Base-by-base conservation (phyloP, 768 basidiomycete species). In the Porphyrellus cyaneotinctus region DNA sequence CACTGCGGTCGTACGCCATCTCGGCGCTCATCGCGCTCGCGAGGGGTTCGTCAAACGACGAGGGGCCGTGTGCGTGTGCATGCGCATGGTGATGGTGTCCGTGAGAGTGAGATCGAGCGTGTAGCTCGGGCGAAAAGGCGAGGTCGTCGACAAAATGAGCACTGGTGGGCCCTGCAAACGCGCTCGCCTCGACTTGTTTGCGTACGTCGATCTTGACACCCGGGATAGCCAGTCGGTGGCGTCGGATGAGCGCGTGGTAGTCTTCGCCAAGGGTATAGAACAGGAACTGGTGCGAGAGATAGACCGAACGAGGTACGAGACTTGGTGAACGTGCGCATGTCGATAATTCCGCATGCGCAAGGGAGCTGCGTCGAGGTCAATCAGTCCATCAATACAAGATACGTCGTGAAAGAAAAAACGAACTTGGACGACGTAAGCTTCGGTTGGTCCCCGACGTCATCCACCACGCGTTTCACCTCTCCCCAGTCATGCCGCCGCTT, bases 211-310 rank as follows among this genome's bases (percentile, higher is more conserved):
- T 78, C 75, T 80, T 82, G 33, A 62, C 44, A 2, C 79, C 81
- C 1, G 73, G 67, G 31, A 85, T 73, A 51, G 83, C 82, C 42
- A 88, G 75, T 49, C 81, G 79, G 55, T 80, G 81, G 4, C 78
- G 76, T 31, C 83, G 81, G 33, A 86, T 79, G n/a, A 88, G 79
- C 0, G 88, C 85, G 51, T 91, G 84, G 63, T 91, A 90, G 59
- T 92, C 85, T 56, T 86, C 82, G 13, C 82, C 82, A 1, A 92
- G 77, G 2, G 82, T 78, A 59, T 81, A 78, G 74, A 95, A 95
- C 12, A 84, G 75, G 65, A 95, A 91, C 54, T 95, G 91, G 58
- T 91, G 88, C 0, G 84, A 82, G 17, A 91, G 82, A 68, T 95
- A 95, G 28, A 97, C 77, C 1, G 88, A 77, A 0, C 84, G 78